Conservation (phyloP, 1,284 basidiomycete species). For the Ganoderma lucidum region DNA sequence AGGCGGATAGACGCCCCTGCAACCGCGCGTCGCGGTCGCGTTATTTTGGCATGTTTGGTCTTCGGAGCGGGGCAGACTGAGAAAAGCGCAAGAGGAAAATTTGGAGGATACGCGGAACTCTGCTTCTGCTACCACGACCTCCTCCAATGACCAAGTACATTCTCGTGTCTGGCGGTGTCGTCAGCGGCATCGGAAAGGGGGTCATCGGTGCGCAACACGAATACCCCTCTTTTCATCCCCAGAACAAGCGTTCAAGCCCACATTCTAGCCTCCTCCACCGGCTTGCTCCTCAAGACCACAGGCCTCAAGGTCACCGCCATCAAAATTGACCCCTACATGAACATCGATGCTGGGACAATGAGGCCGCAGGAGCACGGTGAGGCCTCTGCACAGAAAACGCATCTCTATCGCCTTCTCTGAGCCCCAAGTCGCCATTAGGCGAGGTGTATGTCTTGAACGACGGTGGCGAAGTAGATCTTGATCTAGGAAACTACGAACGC, state of each 20-base stretch:
- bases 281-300: conserved; percentile 93
- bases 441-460: conserved; percentile 99
- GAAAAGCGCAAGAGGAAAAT: conserved; percentile 29
- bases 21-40: conserved; percentile 31
- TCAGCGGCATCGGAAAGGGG: conserved; percentile 95
- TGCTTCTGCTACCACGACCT: conserved; percentile 30
- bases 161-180: conserved; percentile 89
- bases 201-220: conserved; percentile 79
- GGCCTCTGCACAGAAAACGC: conserved; percentile 34
- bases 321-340: conserved; percentile 99
- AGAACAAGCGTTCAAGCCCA: conserved; percentile 35
- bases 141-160: conserved; percentile 86
- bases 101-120: conserved; percentile 32
- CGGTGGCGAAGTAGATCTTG: conserved; percentile 97
- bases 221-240: conserved; percentile 23
- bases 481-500: conserved; percentile 98
- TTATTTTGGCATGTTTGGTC: conserved; percentile 31
- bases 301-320: conserved; percentile 98
- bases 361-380: conserved; percentile 97
- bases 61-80: conserved; percentile 7
- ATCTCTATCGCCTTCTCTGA: conserved; percentile 28
- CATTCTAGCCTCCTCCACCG: conserved; percentile 90
- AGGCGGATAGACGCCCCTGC: background rate
- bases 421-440: conserved; percentile 56
- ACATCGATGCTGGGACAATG: conserved; percentile 99